Conservation (phyloP, 441 rosid species). For the Gossypium davidsonii region DNA sequence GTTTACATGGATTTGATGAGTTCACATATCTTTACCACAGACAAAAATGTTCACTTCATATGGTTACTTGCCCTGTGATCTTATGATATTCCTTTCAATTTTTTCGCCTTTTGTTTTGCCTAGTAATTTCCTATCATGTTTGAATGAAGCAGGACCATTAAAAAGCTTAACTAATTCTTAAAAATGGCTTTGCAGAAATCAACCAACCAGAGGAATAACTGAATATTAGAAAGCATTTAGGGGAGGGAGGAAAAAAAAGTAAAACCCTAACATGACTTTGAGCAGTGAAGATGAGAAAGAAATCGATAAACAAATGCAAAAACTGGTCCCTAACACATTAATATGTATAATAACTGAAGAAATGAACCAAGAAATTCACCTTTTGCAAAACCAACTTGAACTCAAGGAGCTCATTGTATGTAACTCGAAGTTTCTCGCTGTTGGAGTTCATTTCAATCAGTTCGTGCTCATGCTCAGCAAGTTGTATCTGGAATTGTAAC, state of each 20-base stretch:
- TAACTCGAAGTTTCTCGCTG: constrained; percentile 82
- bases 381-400: constrained; percentile 91
- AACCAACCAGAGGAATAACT: not conserved
- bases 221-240: not conserved
- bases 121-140: not conserved
- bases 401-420: constrained; percentile 90
- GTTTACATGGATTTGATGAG: not conserved
- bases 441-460: constrained; percentile 91
- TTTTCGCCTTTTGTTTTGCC: not conserved
- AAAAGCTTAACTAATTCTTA: not conserved
- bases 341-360: not conserved
- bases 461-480: constrained; percentile 88
- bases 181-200: not conserved
- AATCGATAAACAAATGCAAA: constrained; percentile 7
- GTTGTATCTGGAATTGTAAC: constrained; percentile 57
- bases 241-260: not conserved
- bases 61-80: not conserved
- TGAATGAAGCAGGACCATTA: not conserved
- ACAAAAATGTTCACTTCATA: not conserved
- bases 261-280: constrained; percentile 2
- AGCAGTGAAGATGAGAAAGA: constrained; percentile 5
- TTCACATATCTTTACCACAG: not conserved
- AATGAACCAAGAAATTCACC: constrained; percentile 35
- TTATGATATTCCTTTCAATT: not conserved
- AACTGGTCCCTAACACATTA: not conserved